These are phyloP conservation scores for Candida incommunis DNA, from an alignment of 805 yeast genomes.

Conservation along the genomic window DNA sequence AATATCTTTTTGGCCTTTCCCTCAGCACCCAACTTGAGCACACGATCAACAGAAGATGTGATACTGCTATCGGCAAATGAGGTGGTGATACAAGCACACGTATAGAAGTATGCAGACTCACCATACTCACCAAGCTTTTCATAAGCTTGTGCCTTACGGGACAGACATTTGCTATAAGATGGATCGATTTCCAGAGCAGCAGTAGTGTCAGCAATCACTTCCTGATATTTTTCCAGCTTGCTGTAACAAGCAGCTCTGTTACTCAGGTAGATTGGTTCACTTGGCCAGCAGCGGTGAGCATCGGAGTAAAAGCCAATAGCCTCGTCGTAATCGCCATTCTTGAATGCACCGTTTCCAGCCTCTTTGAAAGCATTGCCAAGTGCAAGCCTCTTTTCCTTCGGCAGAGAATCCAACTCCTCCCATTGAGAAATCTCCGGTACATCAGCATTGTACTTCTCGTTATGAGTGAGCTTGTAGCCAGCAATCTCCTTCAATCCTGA, in stretches of 20 bases:
- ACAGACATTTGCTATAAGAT: slow-evolving; percentile 77
- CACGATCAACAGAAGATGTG: slow-evolving; percentile 76
- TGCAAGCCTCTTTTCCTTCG: slow-evolving; percentile 27
- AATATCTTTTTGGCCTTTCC: slow-evolving; percentile 51
- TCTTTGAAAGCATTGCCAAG: slow-evolving; percentile 65
- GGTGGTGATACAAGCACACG: slow-evolving; percentile 75
- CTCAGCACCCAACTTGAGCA: slow-evolving; percentile 66
- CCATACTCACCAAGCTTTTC: slow-evolving; percentile 66
- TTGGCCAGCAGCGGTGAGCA: slow-evolving; percentile 55
- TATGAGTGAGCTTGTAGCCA: not conserved
- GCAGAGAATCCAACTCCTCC: slow-evolving; percentile 11
- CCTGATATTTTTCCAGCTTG: slow-evolving; percentile 62
- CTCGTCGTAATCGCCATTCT: slow-evolving; percentile 48
- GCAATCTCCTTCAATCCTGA: slow-evolving; percentile 7
- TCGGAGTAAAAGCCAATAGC: slow-evolving; percentile 70
- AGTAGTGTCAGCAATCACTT: slow-evolving; percentile 79
- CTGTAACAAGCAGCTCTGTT: slow-evolving; percentile 95
- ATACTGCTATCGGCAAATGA: slow-evolving; percentile 67
- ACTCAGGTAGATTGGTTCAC: slow-evolving; percentile 81
- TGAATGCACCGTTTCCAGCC: slow-evolving; percentile 75
- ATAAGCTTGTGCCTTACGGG: slow-evolving; percentile 87
- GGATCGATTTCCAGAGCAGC: slow-evolving; percentile 77
- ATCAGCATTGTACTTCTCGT: slow-evolving; percentile 16
- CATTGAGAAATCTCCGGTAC: slow-evolving; percentile 21
- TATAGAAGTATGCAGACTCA: slow-evolving; percentile 84